A percentile compares a stretch with the other conserved stretches of the same genome.
These are phyloP conservation scores for Sarocladium kiliense DNA, from an alignment of 2,329 filamentous ascomycete species.

Conservation along the genomic window DNA sequence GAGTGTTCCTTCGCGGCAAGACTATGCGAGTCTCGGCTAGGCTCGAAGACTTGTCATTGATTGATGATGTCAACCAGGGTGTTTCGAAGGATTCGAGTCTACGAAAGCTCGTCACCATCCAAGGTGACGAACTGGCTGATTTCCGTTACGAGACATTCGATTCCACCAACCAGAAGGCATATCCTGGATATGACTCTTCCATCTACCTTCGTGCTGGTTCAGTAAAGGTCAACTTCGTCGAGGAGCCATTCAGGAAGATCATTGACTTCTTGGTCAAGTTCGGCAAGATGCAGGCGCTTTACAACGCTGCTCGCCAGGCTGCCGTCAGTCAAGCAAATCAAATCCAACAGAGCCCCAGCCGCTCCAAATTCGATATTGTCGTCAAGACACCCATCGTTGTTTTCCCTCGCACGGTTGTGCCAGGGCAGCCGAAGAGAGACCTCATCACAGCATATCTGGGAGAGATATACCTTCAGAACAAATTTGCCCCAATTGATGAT, in stretches of 20 bases:
- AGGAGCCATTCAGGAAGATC: conserved; percentile 97
- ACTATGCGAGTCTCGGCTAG: conserved; percentile 84
- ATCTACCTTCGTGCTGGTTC: conserved; percentile 88
- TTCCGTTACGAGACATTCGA: conserved; percentile 98
- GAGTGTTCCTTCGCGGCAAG: conserved; percentile 79
- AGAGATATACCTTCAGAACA: conserved; percentile 96
- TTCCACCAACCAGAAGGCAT: conserved; percentile 58
- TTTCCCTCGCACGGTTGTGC: conserved; percentile 74
- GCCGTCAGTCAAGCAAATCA: conserved; percentile 91
- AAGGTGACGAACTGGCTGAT: conserved; percentile 91
- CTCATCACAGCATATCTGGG: conserved; percentile 88
- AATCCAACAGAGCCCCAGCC: conserved; percentile 82
- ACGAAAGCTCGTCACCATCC: conserved; percentile 85
- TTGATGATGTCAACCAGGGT: conserved; percentile 92
- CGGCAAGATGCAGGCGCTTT: conserved; percentile 98
- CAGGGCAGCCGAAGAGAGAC: conserved; percentile 68
- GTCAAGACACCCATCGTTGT: conserved; percentile 95
- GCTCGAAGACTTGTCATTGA: conserved; percentile 79
- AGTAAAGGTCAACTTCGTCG: conserved; percentile 93
- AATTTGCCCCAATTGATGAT: conserved; percentile 80
- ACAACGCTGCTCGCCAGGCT: conserved; percentile 92
- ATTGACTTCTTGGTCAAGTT: conserved; percentile 98
- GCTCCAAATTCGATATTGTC: conserved; percentile 89
- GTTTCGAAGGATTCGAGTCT: conserved; percentile 76
- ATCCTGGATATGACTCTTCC: conserved; percentile 92